phyloP scores from a whole-genome alignment of 1,139 yeast species.

The Wickerhamomyces sp. region DNA sequence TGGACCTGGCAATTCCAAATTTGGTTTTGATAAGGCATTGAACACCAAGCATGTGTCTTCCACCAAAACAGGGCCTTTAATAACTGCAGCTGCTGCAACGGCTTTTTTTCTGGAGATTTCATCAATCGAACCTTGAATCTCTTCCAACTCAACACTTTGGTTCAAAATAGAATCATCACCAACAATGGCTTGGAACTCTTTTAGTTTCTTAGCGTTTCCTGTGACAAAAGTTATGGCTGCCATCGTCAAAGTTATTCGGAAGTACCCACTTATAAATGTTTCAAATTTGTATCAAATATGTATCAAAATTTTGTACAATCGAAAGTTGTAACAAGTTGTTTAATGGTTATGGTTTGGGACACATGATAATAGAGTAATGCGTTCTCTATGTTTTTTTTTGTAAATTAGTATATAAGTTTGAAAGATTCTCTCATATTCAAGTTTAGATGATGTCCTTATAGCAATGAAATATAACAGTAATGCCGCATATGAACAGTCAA shows the following conservation, averaged over 20 bases:
- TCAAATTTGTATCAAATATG: background rate
- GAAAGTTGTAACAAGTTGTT: background rate
- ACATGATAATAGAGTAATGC: too few species aligned
- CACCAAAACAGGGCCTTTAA: conserved; percentile 77
- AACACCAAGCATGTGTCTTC: conserved; percentile 94
- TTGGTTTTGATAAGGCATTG: conserved; percentile 60
- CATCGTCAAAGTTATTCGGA: background rate
- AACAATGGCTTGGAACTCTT: conserved; percentile 77
- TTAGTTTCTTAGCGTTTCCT: conserved; percentile 84
- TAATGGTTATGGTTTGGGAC: background rate
- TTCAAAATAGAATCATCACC: conserved; percentile 47
- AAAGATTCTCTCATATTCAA: too few species aligned
- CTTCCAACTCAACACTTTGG: conserved; percentile 73
- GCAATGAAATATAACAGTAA: too few species aligned
- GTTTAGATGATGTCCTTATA: too few species aligned
- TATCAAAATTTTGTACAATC: background rate
- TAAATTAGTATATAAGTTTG: too few species aligned
- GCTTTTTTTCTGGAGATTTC: conserved; percentile 84
- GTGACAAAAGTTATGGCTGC: conserved; percentile 63
- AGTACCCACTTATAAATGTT: background rate
- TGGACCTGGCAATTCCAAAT: conserved; percentile 78
- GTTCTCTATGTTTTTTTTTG: too few species aligned
- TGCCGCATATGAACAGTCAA: too few species aligned
- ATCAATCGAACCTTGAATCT: conserved; percentile 83
- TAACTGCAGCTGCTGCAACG: conserved; percentile 59